phyloP scores from a whole-genome alignment of 1,284 basidiomycete species.

The Cutaneotrichosporon dermatis region DNA sequence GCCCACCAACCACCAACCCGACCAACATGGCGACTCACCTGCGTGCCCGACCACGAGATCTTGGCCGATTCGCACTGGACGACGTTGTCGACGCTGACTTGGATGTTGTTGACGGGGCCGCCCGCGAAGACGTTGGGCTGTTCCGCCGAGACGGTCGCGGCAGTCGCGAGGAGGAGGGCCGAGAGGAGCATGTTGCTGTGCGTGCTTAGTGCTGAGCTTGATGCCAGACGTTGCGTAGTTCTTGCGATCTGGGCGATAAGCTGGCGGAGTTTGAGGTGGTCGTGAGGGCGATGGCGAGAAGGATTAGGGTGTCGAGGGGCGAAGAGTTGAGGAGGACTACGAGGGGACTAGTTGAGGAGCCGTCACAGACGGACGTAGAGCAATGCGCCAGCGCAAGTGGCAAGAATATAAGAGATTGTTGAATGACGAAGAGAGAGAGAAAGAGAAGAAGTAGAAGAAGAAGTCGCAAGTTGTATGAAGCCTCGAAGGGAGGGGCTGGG shows the following conservation, averaged over 20 bases:
- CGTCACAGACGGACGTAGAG: background rate
- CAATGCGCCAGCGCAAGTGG: background rate
- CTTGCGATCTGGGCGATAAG: too few species aligned
- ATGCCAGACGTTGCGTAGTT: too few species aligned
- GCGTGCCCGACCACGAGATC: constrained; percentile 37
- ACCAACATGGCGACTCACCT: constrained; percentile 24
- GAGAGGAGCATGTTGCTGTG: background rate
- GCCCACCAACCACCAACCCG: too few species aligned
- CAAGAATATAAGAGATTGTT: too few species aligned
- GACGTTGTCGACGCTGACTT: constrained; percentile 32
- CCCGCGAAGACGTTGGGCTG: constrained; percentile 1
- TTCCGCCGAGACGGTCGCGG: background rate
- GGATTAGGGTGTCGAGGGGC: too few species aligned
- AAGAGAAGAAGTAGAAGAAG: background rate
- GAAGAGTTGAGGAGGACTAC: too few species aligned
- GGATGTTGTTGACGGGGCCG: constrained; percentile 36
- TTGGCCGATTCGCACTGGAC: constrained; percentile 39
- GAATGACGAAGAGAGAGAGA: background rate
- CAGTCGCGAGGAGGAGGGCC: background rate
- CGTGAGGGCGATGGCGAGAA: too few species aligned
- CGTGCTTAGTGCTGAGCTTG: background rate
- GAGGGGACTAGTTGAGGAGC: too few species aligned
- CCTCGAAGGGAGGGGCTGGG: too few species aligned
- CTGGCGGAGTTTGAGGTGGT: too few species aligned
- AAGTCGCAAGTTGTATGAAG: background rate